Evolutionary conservation across 495 filamentous ascomycete genomes (phyloP), one percentile per base, ranked within the genome.

Genomic region (Eremomyces bilateralis): DNA sequence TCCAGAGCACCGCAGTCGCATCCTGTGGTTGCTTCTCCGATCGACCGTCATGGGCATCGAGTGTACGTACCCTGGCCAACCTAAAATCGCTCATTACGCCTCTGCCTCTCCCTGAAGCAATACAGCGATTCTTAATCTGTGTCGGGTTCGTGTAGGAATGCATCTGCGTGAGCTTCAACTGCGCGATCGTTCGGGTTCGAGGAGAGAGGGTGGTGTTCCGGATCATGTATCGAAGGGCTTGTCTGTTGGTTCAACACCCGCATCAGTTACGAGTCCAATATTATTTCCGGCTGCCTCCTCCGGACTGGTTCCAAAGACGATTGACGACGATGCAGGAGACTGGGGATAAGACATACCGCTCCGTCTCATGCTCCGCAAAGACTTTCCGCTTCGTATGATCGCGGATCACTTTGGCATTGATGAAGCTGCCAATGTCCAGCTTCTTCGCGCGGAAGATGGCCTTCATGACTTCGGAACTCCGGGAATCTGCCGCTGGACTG

Each of bases 311-410:
- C 24, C 8, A 28, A 8, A 8, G 13, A 8, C 24, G 24, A 13
- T 8, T 20, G 25, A 46, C 1, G 4, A n/a, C n/a, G n/a, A n/a
- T n/a, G n/a, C n/a, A n/a, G n/a, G n/a, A n/a, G n/a, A n/a, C n/a
- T 21, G 41, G 27, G 34, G 8, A 20, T 10, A 2, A 21, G 13
- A 29, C 56, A 30, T 61, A 90, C 83, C 83, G 73, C 59, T 91
- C 73, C 4, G 80, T 67, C 57, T 97, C 88, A 44, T 73, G 61
- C 43, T 80, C 64, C 36, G 71, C 81, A 44, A 81, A 92, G 19
- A 79, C 81, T 61, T 88, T 88, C 36, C 85, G 74, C 67, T 94
- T 95, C 34, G 81, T 77, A 60, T 93, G 79, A 49, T 95, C 88
- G 41, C 85, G 79, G 49, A 97, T 76, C 35, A 79, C 58, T 34